Conservation (phyloP, 2,329 filamentous ascomycete genomes). For the Curvularia sp. region DNA sequence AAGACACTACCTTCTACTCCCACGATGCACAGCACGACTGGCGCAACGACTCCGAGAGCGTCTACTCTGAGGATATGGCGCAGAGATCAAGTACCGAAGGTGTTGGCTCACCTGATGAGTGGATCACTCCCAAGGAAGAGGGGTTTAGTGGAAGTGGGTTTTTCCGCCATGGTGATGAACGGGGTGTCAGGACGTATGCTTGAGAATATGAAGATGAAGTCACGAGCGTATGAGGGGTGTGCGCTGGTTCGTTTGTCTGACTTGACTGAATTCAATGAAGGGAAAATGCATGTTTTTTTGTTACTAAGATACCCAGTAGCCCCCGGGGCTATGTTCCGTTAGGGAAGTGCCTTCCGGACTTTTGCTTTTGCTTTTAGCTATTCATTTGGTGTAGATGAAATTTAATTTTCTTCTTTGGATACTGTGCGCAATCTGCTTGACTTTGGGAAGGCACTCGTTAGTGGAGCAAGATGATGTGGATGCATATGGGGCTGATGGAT, state of each 20-base stretch:
- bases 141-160: constrained; percentile 33
- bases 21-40: constrained; percentile 1
- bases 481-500: too few relatives aligned
- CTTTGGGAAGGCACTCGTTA: too few relatives aligned
- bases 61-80: constrained; percentile 19
- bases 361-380: too few relatives aligned
- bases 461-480: too few relatives aligned
- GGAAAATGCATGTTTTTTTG: not conserved
- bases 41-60: constrained; percentile 17
- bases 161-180: constrained; percentile 16
- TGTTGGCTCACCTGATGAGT: constrained; percentile 40
- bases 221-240: too few relatives aligned
- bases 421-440: too few relatives aligned
- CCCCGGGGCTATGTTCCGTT: not conserved
- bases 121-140: constrained; percentile 51
- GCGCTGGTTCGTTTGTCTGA: not conserved
- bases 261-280: too few relatives aligned
- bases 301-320: not conserved
- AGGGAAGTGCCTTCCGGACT: not conserved
- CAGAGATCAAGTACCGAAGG: constrained; percentile 22
- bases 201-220: not conserved
- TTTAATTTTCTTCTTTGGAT: too few relatives aligned
- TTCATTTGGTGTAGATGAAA: not conserved
- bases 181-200: constrained; percentile 6
- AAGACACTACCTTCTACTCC: not conserved